A percentile compares a stretch with the other conserved stretches of the same genome.
Conservation (phyloP, 2,329 filamentous ascomycete species). For the Phyllosticta citriasiana region DNA sequence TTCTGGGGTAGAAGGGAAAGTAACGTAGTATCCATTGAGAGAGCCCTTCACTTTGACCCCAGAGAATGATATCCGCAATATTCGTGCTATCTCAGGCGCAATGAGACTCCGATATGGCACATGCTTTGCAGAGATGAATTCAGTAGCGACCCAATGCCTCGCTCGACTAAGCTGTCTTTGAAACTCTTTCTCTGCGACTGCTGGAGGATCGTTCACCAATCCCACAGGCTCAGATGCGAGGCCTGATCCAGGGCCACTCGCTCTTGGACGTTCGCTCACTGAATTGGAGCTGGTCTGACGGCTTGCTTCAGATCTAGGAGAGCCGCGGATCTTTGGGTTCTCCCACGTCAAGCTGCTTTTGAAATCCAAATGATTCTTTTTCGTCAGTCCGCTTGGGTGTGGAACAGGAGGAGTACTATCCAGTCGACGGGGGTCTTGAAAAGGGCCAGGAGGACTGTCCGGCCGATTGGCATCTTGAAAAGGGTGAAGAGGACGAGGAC, state of each 20-base stretch:
- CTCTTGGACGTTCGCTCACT: background rate
- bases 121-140: conserved; percentile 1
- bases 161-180: too few relatives aligned
- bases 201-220: background rate
- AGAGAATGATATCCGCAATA: background rate
- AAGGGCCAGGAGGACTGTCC: too few relatives aligned
- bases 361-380: background rate
- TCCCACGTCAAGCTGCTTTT: background rate
- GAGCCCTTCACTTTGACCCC: background rate
- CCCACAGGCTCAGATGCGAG: background rate
- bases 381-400: background rate
- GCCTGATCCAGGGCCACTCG: background rate
- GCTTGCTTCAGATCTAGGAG: background rate
- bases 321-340: background rate
- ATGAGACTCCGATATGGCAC: background rate
- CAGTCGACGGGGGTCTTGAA: background rate
- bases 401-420: background rate
- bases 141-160: background rate
- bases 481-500: too few relatives aligned
- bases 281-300: background rate
- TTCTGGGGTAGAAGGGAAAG: background rate
- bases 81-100: background rate
- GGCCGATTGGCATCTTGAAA: too few relatives aligned
- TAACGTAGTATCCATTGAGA: conserved; percentile 1
- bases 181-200: background rate